Evolutionary conservation across 148 eudicot species (phyloP), one percentile per base, ranked within the genome.

Genomic region (Chenopodium berlandieri): DNA sequence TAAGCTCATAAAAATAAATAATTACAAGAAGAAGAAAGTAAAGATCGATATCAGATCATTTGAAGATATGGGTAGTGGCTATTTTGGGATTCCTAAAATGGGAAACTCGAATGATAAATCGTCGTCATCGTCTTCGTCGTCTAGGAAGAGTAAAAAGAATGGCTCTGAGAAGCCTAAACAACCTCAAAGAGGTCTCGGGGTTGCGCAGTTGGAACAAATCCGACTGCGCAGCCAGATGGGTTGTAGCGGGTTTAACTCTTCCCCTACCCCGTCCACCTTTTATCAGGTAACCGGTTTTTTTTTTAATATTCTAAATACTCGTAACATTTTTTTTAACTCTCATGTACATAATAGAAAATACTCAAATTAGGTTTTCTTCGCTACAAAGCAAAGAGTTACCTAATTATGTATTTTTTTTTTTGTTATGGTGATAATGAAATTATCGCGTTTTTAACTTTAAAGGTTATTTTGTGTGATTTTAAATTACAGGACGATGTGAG

Each of bases 181-280:
- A 34, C 97, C 97, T 17, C 97, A 93, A 75, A 88, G 97, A 85
- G 97, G 97, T 1, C 91, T 93, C 71, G 95, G 97, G 47, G 95
- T 93, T 86, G 97, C 97, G 72, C 97, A 91, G 76, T 82, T 93
- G 75, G 97, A 93, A 81, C 91, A 92, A 86, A 88, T 93, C 80
- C 87, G 97, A 76, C 78, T 93, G 56, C 92, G 90, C 34, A 81
- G 67, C 48, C 93, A 91, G 76, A 71, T 93, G 80, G 92, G 84
- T 48, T 78, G 87, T 68, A 74, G 73, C 58, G 84, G 79, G 0
- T 67, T 40, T 8, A 67, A 73, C 4, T 72, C 81, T 72, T n/a
- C 86, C 32, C 52, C 78, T 7, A 2, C 70, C 23, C 68, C 56
- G 27, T 4, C 47, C 7, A 10, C 70, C 56, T 74, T 46, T 82